Evolutionary conservation across 257 asterid species (phyloP), one percentile per base, ranked within the genome.

Genomic region (Verbena officinalis): DNA sequence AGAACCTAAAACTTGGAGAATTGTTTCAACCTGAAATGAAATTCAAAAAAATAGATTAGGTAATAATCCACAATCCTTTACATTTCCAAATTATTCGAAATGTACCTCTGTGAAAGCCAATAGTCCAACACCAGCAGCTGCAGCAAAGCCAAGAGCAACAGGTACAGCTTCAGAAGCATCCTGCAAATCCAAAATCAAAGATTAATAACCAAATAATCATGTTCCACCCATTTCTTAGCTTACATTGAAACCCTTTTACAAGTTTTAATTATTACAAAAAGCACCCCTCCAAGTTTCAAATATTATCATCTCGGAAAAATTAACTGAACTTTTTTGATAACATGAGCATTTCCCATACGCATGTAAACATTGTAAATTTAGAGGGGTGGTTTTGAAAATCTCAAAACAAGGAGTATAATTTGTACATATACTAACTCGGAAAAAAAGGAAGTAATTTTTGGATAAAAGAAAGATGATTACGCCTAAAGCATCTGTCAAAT

Each of bases 1-100:
- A 56, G 99, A 81, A 68, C 99, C 99, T 45, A 94, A 68, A 59
- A 94, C 73, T 64, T 94, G 96, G 65, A 94, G 95, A 54, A 94
- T 63, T 17, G 96, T 81, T 70, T 90, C 99, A n/a, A 73, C 97
- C 97, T 94, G 83, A 64, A n/a, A n/a, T n/a, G 70, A 70, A 61
- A 33, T 27, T 2, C 13, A 61, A 30, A 75, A 51, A 27, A 57
- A 39, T 24, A 5, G 33, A 61, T 56, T 36, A 68, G 65, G 57
- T 34, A 46, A 27, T 27, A 27, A 54, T 43, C 51, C 30, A 12
- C 46, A 21, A 55, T 9, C 17, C 49, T 30, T 16, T 5, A 55
- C 27, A 15, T 34, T 31, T 40, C 15, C 11, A 48, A 10, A 31
- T 1, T 43, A 52, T 55, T 4, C 9, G n/a, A 38, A 23, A 53